Evolutionary conservation across 2,329 filamentous ascomycete genomes (phyloP), one percentile per base, ranked within the genome.

Genomic region (Pseudogymnoascus sp.): DNA sequence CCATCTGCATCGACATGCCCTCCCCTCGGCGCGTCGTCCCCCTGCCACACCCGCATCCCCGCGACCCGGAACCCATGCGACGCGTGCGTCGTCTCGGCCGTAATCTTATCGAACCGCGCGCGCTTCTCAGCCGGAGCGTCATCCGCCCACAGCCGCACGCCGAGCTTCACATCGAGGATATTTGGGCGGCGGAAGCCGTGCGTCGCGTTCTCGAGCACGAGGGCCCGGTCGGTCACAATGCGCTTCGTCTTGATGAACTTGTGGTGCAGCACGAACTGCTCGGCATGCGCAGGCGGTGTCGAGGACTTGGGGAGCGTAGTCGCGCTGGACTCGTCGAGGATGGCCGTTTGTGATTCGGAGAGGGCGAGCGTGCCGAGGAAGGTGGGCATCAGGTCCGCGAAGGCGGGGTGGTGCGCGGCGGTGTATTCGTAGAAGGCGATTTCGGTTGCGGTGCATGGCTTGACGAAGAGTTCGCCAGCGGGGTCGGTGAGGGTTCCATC

Each of bases 81-180:
- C 35, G 78, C 78, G 66, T 87, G 85, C 8, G 85, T 88, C 3
- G 85, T 87, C 69, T 80, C 77, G 29, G 75, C 72, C 33, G 79
- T 78, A 63, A 88, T 83, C 71, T 83, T 79, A 67, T 85, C 80
- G 69, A 88, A 86, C 31, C 84, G 80, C 37, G 75, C 71, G 68
- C 82, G 81, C 76, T 88, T 88, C 69, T 84, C 78, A 26, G 73
- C 68, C 0, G 82, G 80, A 23, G 85, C 85, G 65, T 86, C 80
- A 64, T 96, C 90, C 12, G 90, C 93, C 88, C 92, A 97, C 5
- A 99, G 78, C 33, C 90, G 83, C 59, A 86, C 82, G 45, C 94
- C 94, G 19, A 99, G 84, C 77, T 99, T 99, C 67, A 96, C 84
- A 72, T 99, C 94, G 63, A 99, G 79, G 6, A 99, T 91, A 69